Percentiles rank a stretch among this genome's conserved stretches.
These are phyloP conservation scores for Clarireedia hainanense DNA, from an alignment of 2,329 filamentous ascomycete genomes.

Conservation along the genomic window DNA sequence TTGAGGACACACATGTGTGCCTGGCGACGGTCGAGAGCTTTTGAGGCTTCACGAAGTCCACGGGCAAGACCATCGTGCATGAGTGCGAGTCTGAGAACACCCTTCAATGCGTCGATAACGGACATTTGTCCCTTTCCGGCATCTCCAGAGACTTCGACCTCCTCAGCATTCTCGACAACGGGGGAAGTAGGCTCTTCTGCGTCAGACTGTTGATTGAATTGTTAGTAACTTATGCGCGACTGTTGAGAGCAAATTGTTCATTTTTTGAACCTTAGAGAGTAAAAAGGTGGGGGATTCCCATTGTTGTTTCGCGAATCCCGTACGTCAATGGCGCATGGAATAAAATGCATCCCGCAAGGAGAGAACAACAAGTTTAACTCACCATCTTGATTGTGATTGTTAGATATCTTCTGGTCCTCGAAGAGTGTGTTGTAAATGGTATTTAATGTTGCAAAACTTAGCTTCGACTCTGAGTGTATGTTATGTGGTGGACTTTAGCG, in stretches of 20 bases:
- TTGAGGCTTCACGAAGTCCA: slow-evolving; percentile 95
- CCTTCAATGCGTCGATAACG: slow-evolving; percentile 97
- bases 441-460: slow-evolving; percentile 10
- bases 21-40: slow-evolving; percentile 97
- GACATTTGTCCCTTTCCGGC: slow-evolving; percentile 90
- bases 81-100: slow-evolving; percentile 94
- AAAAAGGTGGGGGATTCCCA: background rate
- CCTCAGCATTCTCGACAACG: slow-evolving; percentile 72
- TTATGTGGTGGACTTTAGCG: slow-evolving; percentile 2
- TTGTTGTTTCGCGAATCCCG: background rate
- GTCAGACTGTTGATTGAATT: slow-evolving; percentile 66
- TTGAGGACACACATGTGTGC: slow-evolving; percentile 99
- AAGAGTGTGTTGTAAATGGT: slow-evolving; percentile 20
- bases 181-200: slow-evolving; percentile 97
- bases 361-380: background rate
- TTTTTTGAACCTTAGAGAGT: slow-evolving; percentile 6
- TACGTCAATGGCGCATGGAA: background rate
- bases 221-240: background rate
- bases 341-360: background rate
- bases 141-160: slow-evolving; percentile 95
- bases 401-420: slow-evolving; percentile 27
- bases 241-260: background rate
- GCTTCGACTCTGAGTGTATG: slow-evolving; percentile 8
- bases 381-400: slow-evolving; percentile 15
- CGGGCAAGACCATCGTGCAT: slow-evolving; percentile 99